These are phyloP conservation scores for Populus tomentosa DNA, from an alignment of 441 rosid species.

Conservation along the genomic window DNA sequence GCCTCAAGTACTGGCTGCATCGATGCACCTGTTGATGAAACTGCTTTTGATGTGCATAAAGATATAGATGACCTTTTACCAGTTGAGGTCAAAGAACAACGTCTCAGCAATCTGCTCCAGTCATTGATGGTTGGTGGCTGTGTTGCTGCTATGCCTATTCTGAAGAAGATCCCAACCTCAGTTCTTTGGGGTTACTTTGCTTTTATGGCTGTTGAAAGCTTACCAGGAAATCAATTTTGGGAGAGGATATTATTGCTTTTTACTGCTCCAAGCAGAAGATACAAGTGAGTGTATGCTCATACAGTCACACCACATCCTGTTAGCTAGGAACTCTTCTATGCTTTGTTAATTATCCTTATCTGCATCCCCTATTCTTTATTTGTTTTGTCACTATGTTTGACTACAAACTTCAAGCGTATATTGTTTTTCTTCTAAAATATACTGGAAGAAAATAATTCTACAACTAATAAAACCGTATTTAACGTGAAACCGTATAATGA, in stretches of 20 bases:
- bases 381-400: too few relatives aligned
- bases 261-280: conserved; percentile 47
- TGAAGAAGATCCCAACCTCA: conserved; percentile 71
- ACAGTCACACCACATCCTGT: too few relatives aligned
- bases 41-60: conserved; percentile 62
- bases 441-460: too few relatives aligned
- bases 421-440: too few relatives aligned
- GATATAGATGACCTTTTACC: conserved; percentile 74
- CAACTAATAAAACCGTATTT: too few relatives aligned
- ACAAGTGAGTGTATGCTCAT: conserved; percentile 41
- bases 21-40: conserved; percentile 63
- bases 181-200: conserved; percentile 76
- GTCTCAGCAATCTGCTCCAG: conserved; percentile 77
- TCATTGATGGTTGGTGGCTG: conserved; percentile 67
- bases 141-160: conserved; percentile 75
- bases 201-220: conserved; percentile 75
- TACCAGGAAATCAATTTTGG: conserved; percentile 85
- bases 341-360: too few relatives aligned
- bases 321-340: too few relatives aligned
- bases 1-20: conserved; percentile 64
- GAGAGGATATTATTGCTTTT: conserved; percentile 48
- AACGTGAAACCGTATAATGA: too few relatives aligned
- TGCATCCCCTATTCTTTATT: too few relatives aligned
- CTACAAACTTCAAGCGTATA: too few relatives aligned
- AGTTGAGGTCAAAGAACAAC: conserved; percentile 17